Base-by-base conservation (phyloP, 306 rosid species). In the Cucumis hystrix region DNA sequence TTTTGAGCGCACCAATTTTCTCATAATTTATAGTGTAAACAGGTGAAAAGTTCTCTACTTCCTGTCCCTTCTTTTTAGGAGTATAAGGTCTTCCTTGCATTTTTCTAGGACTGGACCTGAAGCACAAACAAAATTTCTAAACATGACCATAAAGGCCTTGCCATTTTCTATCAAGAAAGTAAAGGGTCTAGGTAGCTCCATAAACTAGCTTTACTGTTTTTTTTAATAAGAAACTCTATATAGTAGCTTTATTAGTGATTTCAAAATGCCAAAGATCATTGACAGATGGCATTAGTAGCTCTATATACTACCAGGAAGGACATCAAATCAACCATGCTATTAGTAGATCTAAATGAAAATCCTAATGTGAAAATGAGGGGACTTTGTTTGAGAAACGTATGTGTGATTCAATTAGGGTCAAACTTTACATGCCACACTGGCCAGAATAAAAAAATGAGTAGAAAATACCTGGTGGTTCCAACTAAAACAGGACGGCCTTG, bases 401-500 rank as follows among this genome's bases (percentile, higher is more conserved):
- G 5, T 65, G 71, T 18, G 49, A 40, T 67, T 39, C 59, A 70
- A 23, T 45, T 23, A 47, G 57, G 39, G 33, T 13, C 39, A 23
- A 47, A 45, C 14, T 47, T 14, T 6, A 70, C 76, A 70, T 23
- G 39, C 3, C 58, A 23, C 33, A 20, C 15, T 21, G 49, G 64
- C 16, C 47, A 54, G 17, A 28, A 30, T 30, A 55, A 76, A 60
- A 76, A 81, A 72, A 71, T 7, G 39, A 47, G 39, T 13, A 61
- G 74, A 43, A 35, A 65, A 79, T 86, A 95, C 98, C 98, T 92
- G 66, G 98, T 95, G 65, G 95, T 95, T 78, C 98, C 98, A 79
- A 95, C 98, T 81, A 95, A 89, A 83, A 95, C 93, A 81, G 97
- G 98, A 35, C 96, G 92, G 35, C 98, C 96, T 87, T 87, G 91